A percentile compares a stretch with the other conserved stretches of the same genome.
phyloP scores from a whole-genome alignment of 1,139 yeast species.

The Yamadazyma siamensis region DNA sequence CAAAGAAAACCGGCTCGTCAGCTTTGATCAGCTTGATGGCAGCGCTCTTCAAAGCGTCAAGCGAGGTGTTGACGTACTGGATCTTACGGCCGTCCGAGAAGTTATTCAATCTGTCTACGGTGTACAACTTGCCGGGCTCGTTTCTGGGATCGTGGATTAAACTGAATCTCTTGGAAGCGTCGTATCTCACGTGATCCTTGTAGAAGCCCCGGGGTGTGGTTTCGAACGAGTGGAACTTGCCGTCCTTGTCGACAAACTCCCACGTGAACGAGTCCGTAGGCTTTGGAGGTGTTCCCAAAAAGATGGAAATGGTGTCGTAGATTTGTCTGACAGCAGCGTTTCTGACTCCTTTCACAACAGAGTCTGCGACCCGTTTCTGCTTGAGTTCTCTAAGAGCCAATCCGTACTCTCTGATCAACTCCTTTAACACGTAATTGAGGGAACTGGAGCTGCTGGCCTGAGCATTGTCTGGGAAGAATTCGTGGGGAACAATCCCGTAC shows the following conservation, averaged over 20 bases:
- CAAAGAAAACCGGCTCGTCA: constrained; percentile 79
- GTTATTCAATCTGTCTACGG: constrained; percentile 72
- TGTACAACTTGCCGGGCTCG: constrained; percentile 55
- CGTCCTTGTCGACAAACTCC: constrained; percentile 75
- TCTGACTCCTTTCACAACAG: constrained; percentile 30
- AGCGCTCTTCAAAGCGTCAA: constrained; percentile 52
- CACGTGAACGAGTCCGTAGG: constrained; percentile 64
- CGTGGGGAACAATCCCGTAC: constrained; percentile 76
- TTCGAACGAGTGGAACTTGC: constrained; percentile 49
- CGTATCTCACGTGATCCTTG: constrained; percentile 48
- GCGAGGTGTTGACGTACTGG: constrained; percentile 63
- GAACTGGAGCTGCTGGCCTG: constrained; percentile 58
- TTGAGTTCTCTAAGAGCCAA: constrained; percentile 55
- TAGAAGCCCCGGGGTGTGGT: constrained; percentile 67
- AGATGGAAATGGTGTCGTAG: constrained; percentile 59
- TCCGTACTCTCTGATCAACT: constrained; percentile 73
- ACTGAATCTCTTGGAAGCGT: constrained; percentile 56
- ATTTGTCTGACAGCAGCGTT: constrained; percentile 54
- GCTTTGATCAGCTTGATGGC: constrained; percentile 66
- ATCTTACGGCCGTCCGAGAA: constrained; percentile 66
- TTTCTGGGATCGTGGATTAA: constrained; percentile 81
- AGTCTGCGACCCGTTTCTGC: constrained; percentile 20
- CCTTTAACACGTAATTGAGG: constrained; percentile 59
- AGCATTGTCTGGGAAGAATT: constrained; percentile 65
- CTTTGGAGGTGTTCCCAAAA: constrained; percentile 76